phyloP scores from a whole-genome alignment of 495 filamentous ascomycete genomes.

The Cercophora scortea region DNA sequence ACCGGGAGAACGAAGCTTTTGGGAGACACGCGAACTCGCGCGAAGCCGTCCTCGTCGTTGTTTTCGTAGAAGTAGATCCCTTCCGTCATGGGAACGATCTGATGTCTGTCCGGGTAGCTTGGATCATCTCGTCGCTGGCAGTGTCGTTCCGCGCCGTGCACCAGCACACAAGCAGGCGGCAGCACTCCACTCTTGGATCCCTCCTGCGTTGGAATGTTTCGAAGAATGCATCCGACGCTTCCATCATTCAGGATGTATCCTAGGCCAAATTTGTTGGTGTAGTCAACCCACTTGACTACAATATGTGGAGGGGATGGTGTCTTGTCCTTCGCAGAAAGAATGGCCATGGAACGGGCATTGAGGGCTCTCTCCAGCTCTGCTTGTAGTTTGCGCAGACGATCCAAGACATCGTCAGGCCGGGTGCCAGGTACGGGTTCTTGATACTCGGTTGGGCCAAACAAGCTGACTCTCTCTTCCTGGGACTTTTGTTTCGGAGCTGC shows the following conservation, averaged over 20 bases:
- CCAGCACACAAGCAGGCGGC: slow-evolving; percentile 58
- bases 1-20: slow-evolving; percentile 49
- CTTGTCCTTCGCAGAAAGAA: slow-evolving; percentile 32
- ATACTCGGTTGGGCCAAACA: slow-evolving; percentile 46
- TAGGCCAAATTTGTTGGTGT: slow-evolving; percentile 81
- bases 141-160: slow-evolving; percentile 57
- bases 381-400: slow-evolving; percentile 41
- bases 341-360: slow-evolving; percentile 44
- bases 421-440: slow-evolving; percentile 39
- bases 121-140: slow-evolving; percentile 47
- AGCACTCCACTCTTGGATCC: slow-evolving; percentile 40
- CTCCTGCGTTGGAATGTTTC: slow-evolving; percentile 41
- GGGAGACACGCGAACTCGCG: slow-evolving; percentile 52
- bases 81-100: slow-evolving; percentile 57
- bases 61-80: slow-evolving; percentile 76
- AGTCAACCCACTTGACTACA: slow-evolving; percentile 92
- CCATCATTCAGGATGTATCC: slow-evolving; percentile 83
- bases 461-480: slow-evolving; percentile 21
- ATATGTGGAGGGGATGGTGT: slow-evolving; percentile 40
- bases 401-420: slow-evolving; percentile 44
- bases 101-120: slow-evolving; percentile 50
- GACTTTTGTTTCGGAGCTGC: slow-evolving; percentile 3
- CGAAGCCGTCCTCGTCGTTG: slow-evolving; percentile 56
- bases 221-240: slow-evolving; percentile 74
- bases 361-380: slow-evolving; percentile 49